Evolutionary conservation across 1,284 basidiomycete species (phyloP), one percentile per base, ranked within the genome.

Genomic region (Malassezia furfur): DNA sequence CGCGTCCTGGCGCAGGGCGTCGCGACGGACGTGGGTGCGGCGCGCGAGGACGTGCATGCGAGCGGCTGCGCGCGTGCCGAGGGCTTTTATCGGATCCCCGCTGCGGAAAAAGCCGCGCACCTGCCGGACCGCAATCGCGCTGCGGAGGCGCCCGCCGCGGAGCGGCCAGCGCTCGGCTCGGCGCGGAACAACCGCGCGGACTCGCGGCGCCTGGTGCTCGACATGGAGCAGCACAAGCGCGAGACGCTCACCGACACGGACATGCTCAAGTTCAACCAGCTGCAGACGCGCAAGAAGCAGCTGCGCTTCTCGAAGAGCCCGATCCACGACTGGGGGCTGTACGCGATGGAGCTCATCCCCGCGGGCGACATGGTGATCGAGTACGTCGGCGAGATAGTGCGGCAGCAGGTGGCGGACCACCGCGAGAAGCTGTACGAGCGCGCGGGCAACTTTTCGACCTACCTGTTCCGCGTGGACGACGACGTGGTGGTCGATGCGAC

Each of bases 321-420:
- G 3, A 99, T 99, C 64, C 93, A 98, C 75, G 91, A 94, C 66
- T 98, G 93, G 87, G 93, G 94, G 5, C 75, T 98, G 68, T 75
- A 75, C 57, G 74, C 74, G 8, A 73, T 74, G 73, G 74, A 75
- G 58, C 83, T 84, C 69, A 96, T 99, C 67, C 84, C 87, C 14
- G 80, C 83, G 19, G 90, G 91, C 5, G 94, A 99, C 77, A 96
- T 99, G 90, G 93, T 99, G 40, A 96, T 98, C 77, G 94, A 99
- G 78, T 99, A 99, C 70, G 94, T 99, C 9, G 94, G 94, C 32
- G 94, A 99, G 79, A 82, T 96, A 59, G 87, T 94, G 61, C 82
- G 94, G 22, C 89, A 91, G 53, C 87, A 89, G 66, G 90, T 99
- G 5, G 93, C 94, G 25, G 94, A 98, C 73, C 88, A 91, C 75